These are phyloP conservation scores for Dothideomycetes sp. DNA, from an alignment of 2,329 filamentous ascomycete genomes.

Conservation along the genomic window DNA sequence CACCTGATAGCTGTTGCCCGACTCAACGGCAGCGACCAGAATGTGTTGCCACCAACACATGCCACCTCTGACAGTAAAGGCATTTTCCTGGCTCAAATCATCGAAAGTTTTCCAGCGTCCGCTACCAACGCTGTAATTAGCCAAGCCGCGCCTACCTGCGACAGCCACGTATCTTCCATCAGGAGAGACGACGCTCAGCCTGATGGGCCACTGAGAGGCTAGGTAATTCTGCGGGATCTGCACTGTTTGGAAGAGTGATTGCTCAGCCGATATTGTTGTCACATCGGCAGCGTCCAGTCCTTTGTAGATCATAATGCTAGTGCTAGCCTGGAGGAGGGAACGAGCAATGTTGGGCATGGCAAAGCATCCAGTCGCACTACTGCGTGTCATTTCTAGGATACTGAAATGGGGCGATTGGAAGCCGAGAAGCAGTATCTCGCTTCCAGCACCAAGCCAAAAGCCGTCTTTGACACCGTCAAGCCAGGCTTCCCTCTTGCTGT, in stretches of 20 bases:
- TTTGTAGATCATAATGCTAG: conserved; percentile 81
- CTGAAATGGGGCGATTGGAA: conserved; percentile 3
- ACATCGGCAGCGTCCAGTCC: conserved; percentile 87
- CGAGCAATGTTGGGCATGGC: conserved; percentile 82
- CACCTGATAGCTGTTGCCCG: conserved; percentile 69
- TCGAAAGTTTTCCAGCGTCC: conserved; percentile 93
- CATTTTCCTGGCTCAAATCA: conserved; percentile 69
- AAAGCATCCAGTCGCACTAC: conserved; percentile 85
- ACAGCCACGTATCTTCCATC: conserved; percentile 92
- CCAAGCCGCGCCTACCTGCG: conserved; percentile 83
- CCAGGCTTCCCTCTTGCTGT: conserved; percentile 69
- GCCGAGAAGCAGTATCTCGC: conserved; percentile 68
- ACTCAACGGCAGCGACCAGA: conserved; percentile 85
- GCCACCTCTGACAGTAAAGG: conserved; percentile 83
- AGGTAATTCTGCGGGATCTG: conserved; percentile 79
- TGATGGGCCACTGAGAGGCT: conserved; percentile 86
- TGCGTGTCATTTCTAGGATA: conserved; percentile 76
- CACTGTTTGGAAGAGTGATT: conserved; percentile 88
- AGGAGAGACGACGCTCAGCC: conserved; percentile 73
- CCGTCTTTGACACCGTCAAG: conserved; percentile 67
- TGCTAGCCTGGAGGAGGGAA: conserved; percentile 78
- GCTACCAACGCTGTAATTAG: conserved; percentile 91
- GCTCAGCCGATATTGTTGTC: conserved; percentile 82
- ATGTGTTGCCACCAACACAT: conserved; percentile 99
- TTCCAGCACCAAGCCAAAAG: conserved; percentile 79